Conservation (phyloP, 495 filamentous ascomycete genomes). For the Bacidia rubella region DNA sequence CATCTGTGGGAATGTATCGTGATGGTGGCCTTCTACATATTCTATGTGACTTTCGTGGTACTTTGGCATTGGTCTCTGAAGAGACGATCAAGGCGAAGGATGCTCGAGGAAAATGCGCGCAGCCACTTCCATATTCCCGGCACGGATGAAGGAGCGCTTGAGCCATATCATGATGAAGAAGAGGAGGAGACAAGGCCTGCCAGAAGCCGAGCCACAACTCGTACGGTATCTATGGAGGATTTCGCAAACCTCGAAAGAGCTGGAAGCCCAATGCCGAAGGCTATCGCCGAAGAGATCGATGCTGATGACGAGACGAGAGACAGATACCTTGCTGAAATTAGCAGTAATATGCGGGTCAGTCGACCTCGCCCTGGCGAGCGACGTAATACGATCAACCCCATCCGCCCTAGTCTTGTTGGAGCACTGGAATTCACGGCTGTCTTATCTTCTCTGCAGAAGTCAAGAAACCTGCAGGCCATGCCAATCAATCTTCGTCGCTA, state of each 20-base stretch:
- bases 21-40: constrained; percentile 87
- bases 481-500: constrained; percentile 58
- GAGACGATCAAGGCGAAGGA: constrained; percentile 41
- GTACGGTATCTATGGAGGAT: constrained; percentile 45
- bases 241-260: constrained; percentile 59
- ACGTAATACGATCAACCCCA: constrained; percentile 65
- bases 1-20: constrained; percentile 73
- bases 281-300: constrained; percentile 36
- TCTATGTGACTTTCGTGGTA: constrained; percentile 82
- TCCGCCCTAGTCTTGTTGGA: constrained; percentile 84
- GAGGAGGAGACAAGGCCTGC: constrained; percentile 53
- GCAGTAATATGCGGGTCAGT: constrained; percentile 81
- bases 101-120: constrained; percentile 55
- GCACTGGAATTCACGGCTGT: constrained; percentile 89
- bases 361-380: constrained; percentile 49
- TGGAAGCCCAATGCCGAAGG: constrained; percentile 32
- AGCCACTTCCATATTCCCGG: constrained; percentile 55
- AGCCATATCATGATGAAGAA: constrained; percentile 39
- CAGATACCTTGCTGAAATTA: constrained; percentile 66
- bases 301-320: constrained; percentile 61
- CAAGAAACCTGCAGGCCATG: constrained; percentile 53
- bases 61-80: constrained; percentile 81
- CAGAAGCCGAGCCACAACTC: constrained; percentile 38
- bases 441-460: constrained; percentile 65
- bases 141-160: constrained; percentile 56